phyloP scores from a whole-genome alignment of 129 eudicot species.

The Centaurea solstitialis region DNA sequence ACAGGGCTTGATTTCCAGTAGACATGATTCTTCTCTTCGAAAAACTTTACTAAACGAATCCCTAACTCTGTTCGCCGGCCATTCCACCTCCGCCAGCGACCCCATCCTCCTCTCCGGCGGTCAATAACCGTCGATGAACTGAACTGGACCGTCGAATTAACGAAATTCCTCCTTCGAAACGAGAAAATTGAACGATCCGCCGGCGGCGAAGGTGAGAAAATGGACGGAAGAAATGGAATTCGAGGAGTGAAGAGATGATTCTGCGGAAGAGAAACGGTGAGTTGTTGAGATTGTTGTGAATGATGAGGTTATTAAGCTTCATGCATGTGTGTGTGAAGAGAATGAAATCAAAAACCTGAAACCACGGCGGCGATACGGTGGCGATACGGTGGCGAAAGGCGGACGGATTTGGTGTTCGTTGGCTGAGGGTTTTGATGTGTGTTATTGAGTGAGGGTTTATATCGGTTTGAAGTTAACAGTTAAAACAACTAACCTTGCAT shows the following conservation, averaged over 20 bases:
- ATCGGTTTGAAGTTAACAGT: too few relatives aligned
- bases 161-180: background rate
- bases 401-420: background rate
- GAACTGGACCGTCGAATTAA: background rate
- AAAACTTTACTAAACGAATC: conserved; percentile 65
- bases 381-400: too few relatives aligned
- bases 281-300: conserved; percentile 17
- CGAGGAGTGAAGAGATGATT: background rate
- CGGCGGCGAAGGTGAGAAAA: background rate
- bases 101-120: conserved; percentile 66
- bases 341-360: background rate
- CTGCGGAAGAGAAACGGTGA: conserved; percentile 7
- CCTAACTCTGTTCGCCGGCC: conserved; percentile 81
- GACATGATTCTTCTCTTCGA: conserved; percentile 51
- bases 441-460: too few relatives aligned
- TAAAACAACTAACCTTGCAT: too few relatives aligned
- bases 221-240: background rate
- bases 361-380: background rate
- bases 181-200: background rate
- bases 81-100: conserved; percentile 49
- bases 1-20: conserved; percentile 91
- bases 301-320: conserved; percentile 27
- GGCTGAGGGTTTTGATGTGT: background rate
- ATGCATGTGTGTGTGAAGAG: conserved; percentile 35
- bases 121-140: background rate